Evolutionary conservation across 257 asterid species (phyloP), one percentile per base, ranked within the genome.

Genomic region (Rubia yunnanensis): DNA sequence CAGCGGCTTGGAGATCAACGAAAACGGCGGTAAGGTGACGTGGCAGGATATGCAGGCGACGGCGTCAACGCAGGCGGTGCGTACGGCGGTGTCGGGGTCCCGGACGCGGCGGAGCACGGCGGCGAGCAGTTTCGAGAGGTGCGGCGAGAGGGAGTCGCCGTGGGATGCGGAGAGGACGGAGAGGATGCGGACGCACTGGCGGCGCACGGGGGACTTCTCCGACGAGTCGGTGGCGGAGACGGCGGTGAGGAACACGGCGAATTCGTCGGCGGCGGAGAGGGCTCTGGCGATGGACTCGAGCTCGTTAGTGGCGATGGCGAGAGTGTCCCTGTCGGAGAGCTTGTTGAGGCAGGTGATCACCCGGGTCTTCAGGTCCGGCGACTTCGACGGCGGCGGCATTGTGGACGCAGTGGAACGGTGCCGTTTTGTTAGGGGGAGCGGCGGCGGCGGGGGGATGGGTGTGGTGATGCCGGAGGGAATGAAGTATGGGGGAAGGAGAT

Each of bases 191-290:
- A 91, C 90, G 68, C 90, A 86, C 48, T 91, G 95, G 67, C 95
- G 94, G 74, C 95, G 96, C 53, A 91, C 96, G 7, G 98, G 90
- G 1, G 98, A 83, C 62, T 86, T 88, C 50, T 85, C 83, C 41
- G 96, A 84, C 28, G 96, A 81, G 75, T 85, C 88, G 5, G 95
- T 81, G 70, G 83, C 34, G 38, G 94, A 76, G 67, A 91, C 76
- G 73, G 92, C 87, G 35, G 70, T 81, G 4, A 91, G 38, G 70
- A 88, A 91, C 13, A 94, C 85, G 18, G 82, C 81, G 44, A 91
- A 81, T 5, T 77, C 70, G 62, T 86, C 95, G 15, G n/a, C 95
- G 13, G n/a, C 72, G 0, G 81, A 70, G 7, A 86, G 87, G 35
- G 54, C 55, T 36, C 67, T 70, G 14, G 96, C 98, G 1, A 91